These are phyloP conservation scores for Lachancea quebecensis DNA, from an alignment of 805 yeast genomes.

Conservation along the genomic window DNA sequence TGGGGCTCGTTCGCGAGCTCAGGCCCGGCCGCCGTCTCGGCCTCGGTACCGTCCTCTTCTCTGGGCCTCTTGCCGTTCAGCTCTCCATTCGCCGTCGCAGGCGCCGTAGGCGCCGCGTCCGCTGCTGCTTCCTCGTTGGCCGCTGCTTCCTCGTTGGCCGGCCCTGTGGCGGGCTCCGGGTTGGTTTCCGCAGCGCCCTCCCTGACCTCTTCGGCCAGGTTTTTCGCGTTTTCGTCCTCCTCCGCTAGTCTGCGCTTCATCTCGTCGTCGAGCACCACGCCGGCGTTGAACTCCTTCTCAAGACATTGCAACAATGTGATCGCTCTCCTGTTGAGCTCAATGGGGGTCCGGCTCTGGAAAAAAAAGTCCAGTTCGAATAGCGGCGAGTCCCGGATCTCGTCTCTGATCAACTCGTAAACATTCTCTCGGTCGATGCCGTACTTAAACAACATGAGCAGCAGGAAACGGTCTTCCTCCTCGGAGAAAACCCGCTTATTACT, in stretches of 20 bases:
- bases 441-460: slow-evolving; percentile 70
- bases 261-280: slow-evolving; percentile 20
- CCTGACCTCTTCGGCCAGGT: slow-evolving; percentile 13
- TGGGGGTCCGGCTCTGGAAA: slow-evolving; percentile 68
- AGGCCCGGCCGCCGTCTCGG: too few species aligned
- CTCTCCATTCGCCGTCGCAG: too few species aligned
- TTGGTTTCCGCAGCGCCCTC: neutral
- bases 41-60: too few species aligned
- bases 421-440: slow-evolving; percentile 77
- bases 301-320: slow-evolving; percentile 69
- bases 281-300: slow-evolving; percentile 57
- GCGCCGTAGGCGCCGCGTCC: too few species aligned
- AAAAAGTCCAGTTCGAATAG: slow-evolving; percentile 84
- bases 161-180: neutral
- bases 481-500: slow-evolving; percentile 62
- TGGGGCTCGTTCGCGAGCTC: neutral
- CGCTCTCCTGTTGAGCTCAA: slow-evolving; percentile 78
- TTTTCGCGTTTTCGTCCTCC: slow-evolving; percentile 27
- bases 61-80: too few species aligned
- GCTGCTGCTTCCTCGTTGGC: too few species aligned
- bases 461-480: slow-evolving; percentile 86
- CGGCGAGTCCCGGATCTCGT: slow-evolving; percentile 65
- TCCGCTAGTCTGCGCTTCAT: slow-evolving; percentile 20
- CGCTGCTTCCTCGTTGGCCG: too few species aligned
- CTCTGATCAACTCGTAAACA: slow-evolving; percentile 70